These are phyloP conservation scores for Penicillium sp. DNA, from an alignment of 2,329 filamentous ascomycete genomes.

Conservation along the genomic window DNA sequence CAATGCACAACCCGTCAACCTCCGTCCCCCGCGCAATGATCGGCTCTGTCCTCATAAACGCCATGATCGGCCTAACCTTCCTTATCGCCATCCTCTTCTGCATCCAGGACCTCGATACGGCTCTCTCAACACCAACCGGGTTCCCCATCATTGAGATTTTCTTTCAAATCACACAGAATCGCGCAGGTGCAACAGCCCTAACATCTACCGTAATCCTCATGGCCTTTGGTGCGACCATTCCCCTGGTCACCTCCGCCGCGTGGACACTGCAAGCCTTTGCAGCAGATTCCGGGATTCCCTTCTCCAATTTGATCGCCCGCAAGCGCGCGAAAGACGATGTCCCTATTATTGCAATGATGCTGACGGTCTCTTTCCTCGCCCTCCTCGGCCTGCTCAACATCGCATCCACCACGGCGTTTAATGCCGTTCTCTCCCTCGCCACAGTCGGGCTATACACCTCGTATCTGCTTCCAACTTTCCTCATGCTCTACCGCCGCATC, in stretches of 20 bases:
- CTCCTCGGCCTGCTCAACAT: conserved; percentile 30
- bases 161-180: conserved; percentile 14
- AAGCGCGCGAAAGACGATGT: conserved; percentile 4
- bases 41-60: too few species aligned
- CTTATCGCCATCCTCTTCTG: conserved; percentile 30
- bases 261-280: not conserved
- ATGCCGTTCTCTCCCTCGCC: conserved; percentile 29
- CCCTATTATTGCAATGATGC: conserved; percentile 14
- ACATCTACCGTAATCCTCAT: not conserved
- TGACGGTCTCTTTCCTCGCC: conserved; percentile 24
- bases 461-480: conserved; percentile 30
- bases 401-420: conserved; percentile 29
- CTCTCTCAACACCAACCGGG: conserved; percentile 42
- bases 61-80: too few species aligned
- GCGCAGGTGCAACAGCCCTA: conserved; percentile 4
- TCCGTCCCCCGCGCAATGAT: too few species aligned
- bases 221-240: conserved; percentile 10
- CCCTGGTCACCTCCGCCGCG: conserved; percentile 8
- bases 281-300: too few species aligned
- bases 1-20: conserved; percentile 8
- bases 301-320: not conserved
- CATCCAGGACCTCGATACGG: conserved; percentile 28
- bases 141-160: conserved; percentile 54
- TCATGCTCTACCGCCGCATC: conserved; percentile 33
- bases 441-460: conserved; percentile 33